These are phyloP conservation scores for Ballota nigra DNA, from an alignment of 257 asterid species.

Conservation along the genomic window DNA sequence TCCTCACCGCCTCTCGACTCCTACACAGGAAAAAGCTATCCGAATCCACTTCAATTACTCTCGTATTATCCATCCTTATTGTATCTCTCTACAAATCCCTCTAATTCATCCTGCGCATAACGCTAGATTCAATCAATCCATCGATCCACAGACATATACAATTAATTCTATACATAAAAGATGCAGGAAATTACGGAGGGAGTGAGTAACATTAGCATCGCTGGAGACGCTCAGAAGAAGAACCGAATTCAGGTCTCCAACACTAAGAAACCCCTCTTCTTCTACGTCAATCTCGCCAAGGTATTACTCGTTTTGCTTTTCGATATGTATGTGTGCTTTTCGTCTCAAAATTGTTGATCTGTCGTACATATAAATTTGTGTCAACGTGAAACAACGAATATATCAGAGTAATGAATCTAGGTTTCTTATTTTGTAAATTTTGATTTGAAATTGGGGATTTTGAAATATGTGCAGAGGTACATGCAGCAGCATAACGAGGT, in stretches of 20 bases:
- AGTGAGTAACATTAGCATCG: conserved; percentile 48
- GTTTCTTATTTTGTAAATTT: background rate
- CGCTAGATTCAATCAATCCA: conserved; percentile 10
- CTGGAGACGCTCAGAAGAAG: conserved; percentile 45
- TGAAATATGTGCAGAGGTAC: conserved; percentile 49
- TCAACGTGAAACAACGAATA: background rate
- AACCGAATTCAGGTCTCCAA: conserved; percentile 77
- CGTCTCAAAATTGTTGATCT: background rate
- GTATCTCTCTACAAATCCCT: background rate
- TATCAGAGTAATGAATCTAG: background rate
- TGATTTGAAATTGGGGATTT: conserved; percentile 16
- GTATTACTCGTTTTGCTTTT: conserved; percentile 18
- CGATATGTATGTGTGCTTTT: background rate
- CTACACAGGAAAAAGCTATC: conserved; percentile 5
- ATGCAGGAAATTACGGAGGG: conserved; percentile 63
- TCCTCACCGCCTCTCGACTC: conserved; percentile 26
- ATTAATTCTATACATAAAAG: background rate
- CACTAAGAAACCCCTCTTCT: conserved; percentile 69
- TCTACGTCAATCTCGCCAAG: conserved; percentile 80
- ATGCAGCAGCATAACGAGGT: conserved; percentile 70
- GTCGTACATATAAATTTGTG: background rate
- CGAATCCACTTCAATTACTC: conserved; percentile 1
- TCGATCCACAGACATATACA: background rate
- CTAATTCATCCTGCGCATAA: background rate
- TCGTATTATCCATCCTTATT: background rate